Conservation (phyloP, 495 filamentous ascomycete species). For the Cairneyella variabilis region DNA sequence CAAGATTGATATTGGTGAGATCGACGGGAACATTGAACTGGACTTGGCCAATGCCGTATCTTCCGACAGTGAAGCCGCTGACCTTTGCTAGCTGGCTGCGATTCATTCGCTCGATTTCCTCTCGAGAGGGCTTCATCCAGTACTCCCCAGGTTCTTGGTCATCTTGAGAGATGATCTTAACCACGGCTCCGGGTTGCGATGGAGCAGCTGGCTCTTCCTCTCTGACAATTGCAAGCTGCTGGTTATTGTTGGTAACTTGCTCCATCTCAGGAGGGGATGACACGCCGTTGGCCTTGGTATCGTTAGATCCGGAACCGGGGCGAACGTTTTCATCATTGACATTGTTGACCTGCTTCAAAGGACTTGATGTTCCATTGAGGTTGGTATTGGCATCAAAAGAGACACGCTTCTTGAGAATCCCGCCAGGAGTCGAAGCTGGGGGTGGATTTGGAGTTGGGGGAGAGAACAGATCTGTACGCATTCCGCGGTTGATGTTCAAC, state of each 20-base stretch:
- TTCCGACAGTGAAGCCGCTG: conserved; percentile 72
- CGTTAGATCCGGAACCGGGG: conserved; percentile 39
- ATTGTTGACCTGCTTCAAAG: conserved; percentile 34
- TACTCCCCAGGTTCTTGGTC: conserved; percentile 70
- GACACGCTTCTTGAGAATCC: conserved; percentile 74
- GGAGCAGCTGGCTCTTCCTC: conserved; percentile 55
- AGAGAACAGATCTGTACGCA: conserved; percentile 75
- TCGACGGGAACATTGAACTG: conserved; percentile 80
- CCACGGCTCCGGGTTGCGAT: conserved; percentile 27
- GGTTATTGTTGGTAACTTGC: conserved; percentile 55
- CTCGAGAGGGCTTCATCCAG: conserved; percentile 72
- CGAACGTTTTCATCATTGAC: conserved; percentile 39
- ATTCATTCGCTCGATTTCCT: conserved; percentile 71
- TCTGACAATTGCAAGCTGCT: conserved; percentile 74
- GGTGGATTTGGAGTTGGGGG: conserved; percentile 42
- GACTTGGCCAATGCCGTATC: conserved; percentile 72
- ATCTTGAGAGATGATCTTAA: conserved; percentile 29
- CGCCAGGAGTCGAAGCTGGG: conserved; percentile 24
- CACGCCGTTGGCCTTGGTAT: conserved; percentile 44
- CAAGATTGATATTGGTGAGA: conserved; percentile 65
- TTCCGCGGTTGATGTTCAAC: conserved; percentile 80
- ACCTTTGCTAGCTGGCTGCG: conserved; percentile 68
- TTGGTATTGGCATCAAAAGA: conserved; percentile 63
- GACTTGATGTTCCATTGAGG: conserved; percentile 39
- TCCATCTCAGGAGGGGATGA: conserved; percentile 59